These are phyloP conservation scores for Hyphopichia wangnamkhiaoensis DNA, from an alignment of 1,139 yeast species.

Conservation along the genomic window DNA sequence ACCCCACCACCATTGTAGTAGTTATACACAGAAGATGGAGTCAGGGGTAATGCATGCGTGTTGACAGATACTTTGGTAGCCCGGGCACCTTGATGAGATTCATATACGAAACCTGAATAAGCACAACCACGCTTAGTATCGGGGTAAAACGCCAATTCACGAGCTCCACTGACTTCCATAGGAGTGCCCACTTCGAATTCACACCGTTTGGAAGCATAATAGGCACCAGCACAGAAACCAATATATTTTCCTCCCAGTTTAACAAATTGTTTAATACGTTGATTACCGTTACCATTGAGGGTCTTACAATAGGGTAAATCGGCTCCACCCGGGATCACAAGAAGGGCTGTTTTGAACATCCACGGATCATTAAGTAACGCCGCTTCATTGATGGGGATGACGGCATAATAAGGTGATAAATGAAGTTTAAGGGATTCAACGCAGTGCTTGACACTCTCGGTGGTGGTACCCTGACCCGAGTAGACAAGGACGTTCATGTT, in stretches of 20 bases:
- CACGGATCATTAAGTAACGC: slow-evolving; percentile 83
- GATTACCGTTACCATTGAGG: slow-evolving; percentile 70
- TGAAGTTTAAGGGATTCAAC: slow-evolving; percentile 70
- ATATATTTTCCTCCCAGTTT: slow-evolving; percentile 76
- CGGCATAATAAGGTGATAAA: slow-evolving; percentile 89
- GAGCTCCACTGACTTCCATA: slow-evolving; percentile 80
- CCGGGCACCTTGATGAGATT: slow-evolving; percentile 72
- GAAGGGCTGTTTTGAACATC: slow-evolving; percentile 72
- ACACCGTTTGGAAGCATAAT: slow-evolving; percentile 71
- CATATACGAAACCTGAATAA: slow-evolving; percentile 75
- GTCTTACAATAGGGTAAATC: slow-evolving; percentile 80
- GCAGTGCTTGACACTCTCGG: slow-evolving; percentile 83
- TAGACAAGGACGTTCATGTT: slow-evolving; percentile 80
- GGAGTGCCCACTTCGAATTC: slow-evolving; percentile 83
- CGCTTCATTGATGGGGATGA: slow-evolving; percentile 64
- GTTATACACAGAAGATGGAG: slow-evolving; percentile 24
- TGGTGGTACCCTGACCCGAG: slow-evolving; percentile 84
- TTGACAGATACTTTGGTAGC: slow-evolving; percentile 52
- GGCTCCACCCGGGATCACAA: slow-evolving; percentile 96
- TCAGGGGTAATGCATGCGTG: slow-evolving; percentile 23
- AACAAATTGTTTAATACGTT: slow-evolving; percentile 62
- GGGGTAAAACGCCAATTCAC: slow-evolving; percentile 80
- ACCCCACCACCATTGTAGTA: slow-evolving; percentile 90
- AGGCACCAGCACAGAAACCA: slow-evolving; percentile 98
- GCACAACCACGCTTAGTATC: slow-evolving; percentile 85